Percentiles rank a stretch among this genome's conserved stretches.
These are phyloP conservation scores for Choanephora cucurbitarum DNA, from an alignment of 371 early-diverging fungal species.

Conservation along the genomic window DNA sequence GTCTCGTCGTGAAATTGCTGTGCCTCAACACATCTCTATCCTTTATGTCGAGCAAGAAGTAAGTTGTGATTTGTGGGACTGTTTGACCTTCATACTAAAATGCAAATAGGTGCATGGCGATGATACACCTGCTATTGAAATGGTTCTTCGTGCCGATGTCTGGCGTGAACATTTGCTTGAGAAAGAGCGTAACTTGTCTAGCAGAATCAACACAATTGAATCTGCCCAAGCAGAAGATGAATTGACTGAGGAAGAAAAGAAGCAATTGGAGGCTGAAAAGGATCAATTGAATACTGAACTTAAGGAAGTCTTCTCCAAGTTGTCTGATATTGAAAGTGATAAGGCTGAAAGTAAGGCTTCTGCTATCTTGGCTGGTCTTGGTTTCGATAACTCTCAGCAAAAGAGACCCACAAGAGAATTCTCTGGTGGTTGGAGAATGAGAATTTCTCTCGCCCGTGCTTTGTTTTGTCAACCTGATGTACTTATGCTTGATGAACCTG, in stretches of 20 bases:
- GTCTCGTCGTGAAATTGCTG: slow-evolving; percentile 85
- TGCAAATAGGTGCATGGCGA: slow-evolving; percentile 92
- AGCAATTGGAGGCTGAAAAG: slow-evolving; percentile 66
- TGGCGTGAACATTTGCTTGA: slow-evolving; percentile 89
- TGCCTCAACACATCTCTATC: slow-evolving; percentile 88
- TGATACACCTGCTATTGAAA: slow-evolving; percentile 83
- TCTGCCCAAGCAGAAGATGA: slow-evolving; percentile 31
- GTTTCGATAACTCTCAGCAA: slow-evolving; percentile 84
- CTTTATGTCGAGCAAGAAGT: slow-evolving; percentile 98
- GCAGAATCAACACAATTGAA: slow-evolving; percentile 45
- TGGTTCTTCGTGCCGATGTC: slow-evolving; percentile 93
- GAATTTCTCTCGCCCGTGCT: slow-evolving; percentile 94
- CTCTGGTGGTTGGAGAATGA: slow-evolving; percentile 96
- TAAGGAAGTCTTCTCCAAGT: slow-evolving; percentile 79
- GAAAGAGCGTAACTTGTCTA: slow-evolving; percentile 75
- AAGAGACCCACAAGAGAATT: slow-evolving; percentile 86
- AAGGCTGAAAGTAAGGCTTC: slow-evolving; percentile 94
- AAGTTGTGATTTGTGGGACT: slow-evolving; percentile 11
- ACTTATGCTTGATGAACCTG: slow-evolving; percentile 98
- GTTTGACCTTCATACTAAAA: too few relatives aligned
- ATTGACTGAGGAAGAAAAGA: slow-evolving; percentile 55
- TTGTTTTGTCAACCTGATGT: slow-evolving; percentile 96
- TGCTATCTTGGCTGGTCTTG: slow-evolving; percentile 93
- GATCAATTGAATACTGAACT: slow-evolving; percentile 67
- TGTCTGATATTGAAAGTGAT: slow-evolving; percentile 94